phyloP scores from a whole-genome alignment of 352 stramenopile genomes.

The Phytopythium mirpurense region DNA sequence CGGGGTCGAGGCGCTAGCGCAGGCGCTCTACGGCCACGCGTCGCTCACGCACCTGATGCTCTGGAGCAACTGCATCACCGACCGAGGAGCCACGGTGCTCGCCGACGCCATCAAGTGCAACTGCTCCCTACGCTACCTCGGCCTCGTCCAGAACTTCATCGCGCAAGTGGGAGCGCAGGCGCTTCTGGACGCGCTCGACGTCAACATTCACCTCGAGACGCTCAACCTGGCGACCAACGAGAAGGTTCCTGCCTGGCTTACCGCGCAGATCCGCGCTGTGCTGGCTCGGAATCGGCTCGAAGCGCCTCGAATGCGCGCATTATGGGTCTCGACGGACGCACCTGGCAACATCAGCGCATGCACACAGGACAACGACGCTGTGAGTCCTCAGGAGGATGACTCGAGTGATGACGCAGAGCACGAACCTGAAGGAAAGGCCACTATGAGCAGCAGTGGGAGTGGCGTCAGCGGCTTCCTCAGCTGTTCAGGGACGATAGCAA shows the following conservation, averaged over 20 bases:
- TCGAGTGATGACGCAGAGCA: conserved; percentile 10
- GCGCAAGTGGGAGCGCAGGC: conserved; percentile 32
- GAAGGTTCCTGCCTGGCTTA: conserved; percentile 26
- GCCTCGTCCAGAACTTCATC: conserved; percentile 59
- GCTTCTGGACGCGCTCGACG: conserved; percentile 54
- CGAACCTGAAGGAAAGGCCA: conserved; percentile 7
- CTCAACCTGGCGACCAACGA: conserved; percentile 55
- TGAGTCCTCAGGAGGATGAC: conserved; percentile 14
- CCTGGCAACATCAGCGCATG: not conserved
- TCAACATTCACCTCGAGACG: conserved; percentile 59
- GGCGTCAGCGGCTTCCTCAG: conserved; percentile 58
- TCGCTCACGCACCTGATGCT: conserved; percentile 52
- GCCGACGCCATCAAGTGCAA: conserved; percentile 64
- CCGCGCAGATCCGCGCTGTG: conserved; percentile 37
- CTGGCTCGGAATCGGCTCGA: conserved; percentile 55
- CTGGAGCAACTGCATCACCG: conserved; percentile 58
- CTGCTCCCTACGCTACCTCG: conserved; percentile 50
- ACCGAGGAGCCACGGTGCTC: conserved; percentile 37
- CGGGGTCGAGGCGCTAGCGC: conserved; percentile 48
- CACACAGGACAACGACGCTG: conserved; percentile 12
- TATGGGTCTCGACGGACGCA: not conserved
- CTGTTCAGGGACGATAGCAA: conserved; percentile 34
- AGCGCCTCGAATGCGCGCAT: conserved; percentile 12
- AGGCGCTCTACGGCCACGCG: conserved; percentile 69
- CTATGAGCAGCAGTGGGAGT: conserved; percentile 8